Percentiles rank a stretch among this genome's conserved stretches.
These are phyloP conservation scores for Ophiostoma angusticollis DNA, from an alignment of 2,329 filamentous ascomycete species.

Conservation along the genomic window DNA sequence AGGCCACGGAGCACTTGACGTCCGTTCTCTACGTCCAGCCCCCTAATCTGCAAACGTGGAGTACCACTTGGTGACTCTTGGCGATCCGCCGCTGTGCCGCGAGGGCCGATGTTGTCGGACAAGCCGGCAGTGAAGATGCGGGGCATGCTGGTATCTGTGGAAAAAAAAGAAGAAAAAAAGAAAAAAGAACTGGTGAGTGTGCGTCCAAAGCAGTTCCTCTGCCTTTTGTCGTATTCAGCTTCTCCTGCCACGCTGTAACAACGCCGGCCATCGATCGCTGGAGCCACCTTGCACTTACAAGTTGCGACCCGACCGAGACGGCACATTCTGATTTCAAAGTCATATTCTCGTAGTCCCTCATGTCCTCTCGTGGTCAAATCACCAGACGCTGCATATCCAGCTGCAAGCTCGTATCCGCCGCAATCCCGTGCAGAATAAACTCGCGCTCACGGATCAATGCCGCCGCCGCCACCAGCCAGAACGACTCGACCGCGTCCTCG, in stretches of 20 bases:
- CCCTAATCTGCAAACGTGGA: conserved; percentile 48
- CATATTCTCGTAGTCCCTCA: not conserved
- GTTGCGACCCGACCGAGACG: too few relatives aligned
- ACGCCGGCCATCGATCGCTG: too few relatives aligned
- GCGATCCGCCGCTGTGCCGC: conserved; percentile 36
- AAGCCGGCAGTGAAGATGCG: conserved; percentile 39
- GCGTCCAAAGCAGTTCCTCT: too few relatives aligned
- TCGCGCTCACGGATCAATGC: conserved; percentile 19
- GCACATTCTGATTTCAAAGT: too few relatives aligned
- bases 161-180: too few relatives aligned
- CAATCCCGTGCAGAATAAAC: conserved; percentile 1
- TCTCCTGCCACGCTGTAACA: too few relatives aligned
- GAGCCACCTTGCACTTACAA: too few relatives aligned
- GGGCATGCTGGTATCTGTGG: conserved; percentile 13
- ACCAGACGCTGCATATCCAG: conserved; percentile 3
- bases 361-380: not conserved
- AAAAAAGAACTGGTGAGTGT: too few relatives aligned
- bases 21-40: too few relatives aligned
- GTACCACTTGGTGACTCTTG: conserved; percentile 39
- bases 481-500: conserved; percentile 17
- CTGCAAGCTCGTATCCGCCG: conserved; percentile 1
- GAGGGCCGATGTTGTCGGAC: conserved; percentile 41
- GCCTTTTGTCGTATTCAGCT: too few relatives aligned
- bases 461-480: conserved; percentile 20
- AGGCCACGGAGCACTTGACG: too few relatives aligned